Conservation (phyloP, 768 basidiomycete species). For the Kwoniella europaea region DNA sequence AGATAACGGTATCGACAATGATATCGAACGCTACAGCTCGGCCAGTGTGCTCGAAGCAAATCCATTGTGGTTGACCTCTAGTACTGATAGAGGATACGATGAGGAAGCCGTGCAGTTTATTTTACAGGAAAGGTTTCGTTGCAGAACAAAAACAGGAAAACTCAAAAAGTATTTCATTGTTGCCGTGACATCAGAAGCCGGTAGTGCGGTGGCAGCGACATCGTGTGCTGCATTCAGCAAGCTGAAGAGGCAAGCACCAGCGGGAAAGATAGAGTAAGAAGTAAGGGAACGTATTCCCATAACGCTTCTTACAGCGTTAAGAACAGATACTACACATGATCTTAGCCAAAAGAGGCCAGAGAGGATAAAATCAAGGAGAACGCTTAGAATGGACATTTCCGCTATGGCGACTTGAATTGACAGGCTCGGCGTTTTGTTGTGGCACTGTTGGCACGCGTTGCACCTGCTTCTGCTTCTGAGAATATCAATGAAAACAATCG, state of each 20-base stretch:
- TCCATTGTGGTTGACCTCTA: too few relatives aligned
- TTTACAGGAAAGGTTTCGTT: too few relatives aligned
- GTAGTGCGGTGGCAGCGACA: slow-evolving; percentile 51
- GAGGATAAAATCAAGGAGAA: slow-evolving; percentile 36
- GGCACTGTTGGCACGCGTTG: background rate
- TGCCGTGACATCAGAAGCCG: slow-evolving; percentile 54
- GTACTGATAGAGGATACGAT: too few relatives aligned
- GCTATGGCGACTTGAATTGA: slow-evolving; percentile 2
- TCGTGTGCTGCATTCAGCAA: slow-evolving; percentile 47
- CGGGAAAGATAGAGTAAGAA: slow-evolving; percentile 44
- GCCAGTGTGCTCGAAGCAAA: too few relatives aligned
- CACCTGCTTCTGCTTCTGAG: background rate
- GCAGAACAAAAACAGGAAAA: background rate
- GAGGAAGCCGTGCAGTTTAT: too few relatives aligned
- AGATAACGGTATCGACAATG: too few relatives aligned
- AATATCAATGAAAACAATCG: background rate
- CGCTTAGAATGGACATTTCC: background rate
- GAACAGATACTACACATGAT: slow-evolving; percentile 58
- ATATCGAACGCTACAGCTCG: too few relatives aligned
- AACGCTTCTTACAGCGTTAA: slow-evolving; percentile 52
- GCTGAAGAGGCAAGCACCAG: slow-evolving; percentile 44
- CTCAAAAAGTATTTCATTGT: slow-evolving; percentile 10
- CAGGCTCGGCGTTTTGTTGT: background rate
- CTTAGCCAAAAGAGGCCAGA: slow-evolving; percentile 58
- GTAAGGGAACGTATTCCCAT: slow-evolving; percentile 33